A percentile compares a stretch with the other conserved stretches of the same genome.
Evolutionary conservation across 306 rosid species (phyloP).

Genomic region (Citrullus colocynthis): DNA sequence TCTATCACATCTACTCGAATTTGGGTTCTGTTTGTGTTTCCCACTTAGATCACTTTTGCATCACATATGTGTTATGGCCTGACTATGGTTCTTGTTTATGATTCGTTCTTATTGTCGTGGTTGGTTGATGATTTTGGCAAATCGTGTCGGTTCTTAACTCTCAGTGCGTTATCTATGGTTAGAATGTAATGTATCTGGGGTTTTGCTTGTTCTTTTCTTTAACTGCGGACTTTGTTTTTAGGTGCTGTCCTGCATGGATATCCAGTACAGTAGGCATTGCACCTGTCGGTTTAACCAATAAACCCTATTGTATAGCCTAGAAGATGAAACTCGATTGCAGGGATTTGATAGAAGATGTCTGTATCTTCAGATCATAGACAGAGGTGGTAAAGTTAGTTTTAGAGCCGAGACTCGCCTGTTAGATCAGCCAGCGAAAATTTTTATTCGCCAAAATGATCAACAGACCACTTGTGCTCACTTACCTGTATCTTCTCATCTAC

Average conservation of each 20-base stretch:
- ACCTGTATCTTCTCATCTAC: slow-evolving; percentile 65
- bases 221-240: not conserved
- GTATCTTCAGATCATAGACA: not conserved
- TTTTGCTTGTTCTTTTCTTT: slow-evolving; percentile 2
- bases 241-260: not conserved
- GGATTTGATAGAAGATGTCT: not conserved
- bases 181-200: not conserved
- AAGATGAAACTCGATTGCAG: not conserved
- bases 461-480: slow-evolving; percentile 68
- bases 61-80: not conserved
- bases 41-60: not conserved
- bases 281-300: not conserved
- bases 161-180: not conserved
- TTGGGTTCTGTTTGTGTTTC: not conserved
- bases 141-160: not conserved
- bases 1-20: not conserved
- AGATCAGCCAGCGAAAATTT: slow-evolving; percentile 1
- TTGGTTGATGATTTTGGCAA: not conserved
- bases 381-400: slow-evolving; percentile 3
- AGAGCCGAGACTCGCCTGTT: not conserved
- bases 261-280: not conserved
- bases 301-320: not conserved
- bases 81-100: not conserved
- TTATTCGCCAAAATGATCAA: slow-evolving; percentile 38
- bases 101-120: not conserved